Base-by-base conservation (phyloP, 1,284 basidiomycete genomes). In the Moniliella sp. region DNA sequence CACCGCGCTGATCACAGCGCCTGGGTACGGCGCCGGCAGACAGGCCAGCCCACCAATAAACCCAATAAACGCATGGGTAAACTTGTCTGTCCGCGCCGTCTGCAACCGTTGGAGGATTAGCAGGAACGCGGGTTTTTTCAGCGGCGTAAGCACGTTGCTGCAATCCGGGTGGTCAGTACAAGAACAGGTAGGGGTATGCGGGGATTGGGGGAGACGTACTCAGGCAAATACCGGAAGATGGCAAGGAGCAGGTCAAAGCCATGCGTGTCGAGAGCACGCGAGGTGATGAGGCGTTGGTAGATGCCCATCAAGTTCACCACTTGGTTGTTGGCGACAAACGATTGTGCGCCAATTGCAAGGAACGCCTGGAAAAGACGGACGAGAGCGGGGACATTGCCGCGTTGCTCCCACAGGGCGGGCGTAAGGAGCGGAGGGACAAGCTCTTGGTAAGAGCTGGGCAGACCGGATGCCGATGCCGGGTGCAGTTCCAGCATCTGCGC, bases 401-500 rank as follows among this genome's bases (percentile, higher is more conserved):
- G 76, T 54, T 83, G 78, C 58, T 81, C 76, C 88, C 91, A 99
- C 12, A 78, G 69, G 2, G 73, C 67, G 0, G 84, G 83, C 0
- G 76, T 81, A 19, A 94, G 72, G 13, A 97, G 69, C 45, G 84
- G 75, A 0, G 75, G 75, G 1, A 94, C 67, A 4, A 97, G 67
- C 12, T 69, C 65, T 19, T 74, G 72, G 64, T 94, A 97, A 35
- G 76, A 71, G 1, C 67, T 64, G 0, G 88, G 83, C 5, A 91
- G 66, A 5, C 18, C 29, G 10, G 17, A 28, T 9, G 27, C 11
- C 23, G 43, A 48, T 4, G 65, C 57, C 0, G 65, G 63, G 50
- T 88, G 84, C 5, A 82, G 66, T 46, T 86, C 80, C 21, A 99
- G 74, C 69, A 97, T 82, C 61, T 97, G 88, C 0, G 84, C 78